Conservation (phyloP, 2,329 filamentous ascomycete genomes). For the Karstenula rhodostoma region DNA sequence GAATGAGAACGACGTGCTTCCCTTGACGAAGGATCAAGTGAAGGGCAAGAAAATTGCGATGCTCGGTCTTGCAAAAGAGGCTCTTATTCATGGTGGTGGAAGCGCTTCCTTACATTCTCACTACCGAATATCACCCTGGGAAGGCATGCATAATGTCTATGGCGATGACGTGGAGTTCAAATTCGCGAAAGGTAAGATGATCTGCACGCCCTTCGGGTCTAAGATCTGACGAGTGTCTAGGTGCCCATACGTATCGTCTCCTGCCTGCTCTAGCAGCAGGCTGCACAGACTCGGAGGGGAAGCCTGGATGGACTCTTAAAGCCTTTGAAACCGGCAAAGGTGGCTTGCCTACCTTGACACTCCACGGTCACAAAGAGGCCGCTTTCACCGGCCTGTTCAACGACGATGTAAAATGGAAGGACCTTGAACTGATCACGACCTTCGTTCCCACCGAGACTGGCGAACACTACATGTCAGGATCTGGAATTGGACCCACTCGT, state of each 20-base stretch:
- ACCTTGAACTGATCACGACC: conserved; percentile 32
- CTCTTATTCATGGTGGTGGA: conserved; percentile 45
- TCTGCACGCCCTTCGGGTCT: not conserved
- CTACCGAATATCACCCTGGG: conserved; percentile 38
- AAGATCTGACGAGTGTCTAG: conserved; percentile 12
- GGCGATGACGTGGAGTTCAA: conserved; percentile 41
- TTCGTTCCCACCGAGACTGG: conserved; percentile 38
- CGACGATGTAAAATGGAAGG: conserved; percentile 32
- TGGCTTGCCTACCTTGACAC: conserved; percentile 33
- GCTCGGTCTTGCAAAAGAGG: conserved; percentile 70
- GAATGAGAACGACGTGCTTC: conserved; percentile 71
- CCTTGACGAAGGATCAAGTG: conserved; percentile 66
- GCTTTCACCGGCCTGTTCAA: conserved; percentile 36
- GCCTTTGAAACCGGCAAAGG: conserved; percentile 36
- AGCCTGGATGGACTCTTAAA: conserved; percentile 43
- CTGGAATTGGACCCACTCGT: conserved; percentile 43
- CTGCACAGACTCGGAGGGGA: conserved; percentile 38
- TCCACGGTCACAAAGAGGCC: conserved; percentile 34
- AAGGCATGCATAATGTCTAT: conserved; percentile 36
- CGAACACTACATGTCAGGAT: conserved; percentile 44
- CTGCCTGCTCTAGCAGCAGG: conserved; percentile 38
- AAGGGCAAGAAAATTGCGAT: conserved; percentile 69
- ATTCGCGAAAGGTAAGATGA: conserved; percentile 35
- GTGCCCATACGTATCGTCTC: conserved; percentile 46
- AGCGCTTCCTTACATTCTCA: conserved; percentile 40